Evolutionary conservation across 495 filamentous ascomycete species (phyloP).

Genomic region (Usnea hakonensis): DNA sequence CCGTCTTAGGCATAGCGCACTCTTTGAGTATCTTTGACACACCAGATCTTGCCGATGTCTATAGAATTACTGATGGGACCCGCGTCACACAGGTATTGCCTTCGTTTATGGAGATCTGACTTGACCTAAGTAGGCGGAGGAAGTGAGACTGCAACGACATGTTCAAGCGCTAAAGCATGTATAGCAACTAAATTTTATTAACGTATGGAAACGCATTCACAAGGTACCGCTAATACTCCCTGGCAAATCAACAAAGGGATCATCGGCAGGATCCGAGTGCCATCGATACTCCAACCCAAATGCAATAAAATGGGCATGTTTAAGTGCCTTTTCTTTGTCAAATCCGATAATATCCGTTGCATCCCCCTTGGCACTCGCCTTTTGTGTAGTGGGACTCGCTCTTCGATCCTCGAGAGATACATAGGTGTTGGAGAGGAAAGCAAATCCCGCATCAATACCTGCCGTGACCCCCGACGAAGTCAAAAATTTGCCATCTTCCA

Average conservation of each 20-base stretch:
- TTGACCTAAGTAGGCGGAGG: not conserved
- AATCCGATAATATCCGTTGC: not conserved
- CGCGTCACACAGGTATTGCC: not conserved
- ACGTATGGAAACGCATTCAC: not conserved
- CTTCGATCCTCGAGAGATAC: not conserved
- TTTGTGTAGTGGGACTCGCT: not conserved
- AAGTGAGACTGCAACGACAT: not conserved
- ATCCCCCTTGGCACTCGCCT: not conserved
- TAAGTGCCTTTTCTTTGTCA: not conserved
- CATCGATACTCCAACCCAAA: not conserved
- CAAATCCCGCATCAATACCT: not conserved
- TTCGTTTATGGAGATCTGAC: not conserved
- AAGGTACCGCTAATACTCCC: not conserved
- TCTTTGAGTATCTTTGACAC: not conserved
- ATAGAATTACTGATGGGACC: not conserved
- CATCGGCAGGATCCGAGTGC: not conserved
- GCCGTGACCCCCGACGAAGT: not conserved
- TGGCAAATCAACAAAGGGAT: not conserved
- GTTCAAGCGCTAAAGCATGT: not conserved
- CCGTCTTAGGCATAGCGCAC: not conserved
- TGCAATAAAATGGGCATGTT: not conserved
- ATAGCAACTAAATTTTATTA: not conserved
- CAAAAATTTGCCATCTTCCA: not conserved
- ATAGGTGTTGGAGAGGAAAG: not conserved
- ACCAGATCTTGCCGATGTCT: not conserved